These are phyloP conservation scores for Lachancea mirantina DNA, from an alignment of 805 yeast genomes.

Conservation along the genomic window DNA sequence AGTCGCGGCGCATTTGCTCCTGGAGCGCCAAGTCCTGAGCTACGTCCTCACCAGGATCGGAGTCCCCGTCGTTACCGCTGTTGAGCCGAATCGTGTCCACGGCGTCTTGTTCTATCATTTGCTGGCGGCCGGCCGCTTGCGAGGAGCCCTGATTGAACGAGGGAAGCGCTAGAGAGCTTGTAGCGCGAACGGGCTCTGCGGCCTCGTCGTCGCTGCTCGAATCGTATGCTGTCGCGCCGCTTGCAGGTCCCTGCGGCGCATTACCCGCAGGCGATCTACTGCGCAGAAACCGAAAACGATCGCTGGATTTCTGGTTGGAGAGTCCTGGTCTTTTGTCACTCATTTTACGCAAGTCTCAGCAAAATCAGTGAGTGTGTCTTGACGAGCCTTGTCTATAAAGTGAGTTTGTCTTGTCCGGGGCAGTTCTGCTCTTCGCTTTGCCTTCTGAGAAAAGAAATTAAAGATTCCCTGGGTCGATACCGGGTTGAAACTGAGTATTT, in stretches of 20 bases:
- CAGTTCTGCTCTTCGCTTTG: too few species aligned
- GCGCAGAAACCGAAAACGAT: conserved; percentile 7
- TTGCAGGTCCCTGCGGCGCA: conserved; percentile 2
- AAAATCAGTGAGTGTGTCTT: too few species aligned
- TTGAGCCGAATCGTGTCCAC: conserved; percentile 16
- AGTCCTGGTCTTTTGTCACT: conserved; percentile 4
- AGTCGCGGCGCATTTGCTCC: background rate
- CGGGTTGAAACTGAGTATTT: too few species aligned
- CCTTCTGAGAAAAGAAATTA: too few species aligned
- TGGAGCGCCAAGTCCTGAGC: background rate
- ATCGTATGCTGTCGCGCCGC: conserved; percentile 1
- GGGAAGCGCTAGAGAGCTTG: background rate
- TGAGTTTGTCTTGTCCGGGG: too few species aligned
- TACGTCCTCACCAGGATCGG: conserved; percentile 2
- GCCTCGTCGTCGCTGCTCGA: conserved; percentile 2
- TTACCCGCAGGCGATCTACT: conserved; percentile 5
- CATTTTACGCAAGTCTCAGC: too few species aligned
- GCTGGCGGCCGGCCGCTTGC: conserved; percentile 3
- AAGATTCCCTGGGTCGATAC: too few species aligned
- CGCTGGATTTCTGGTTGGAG: conserved; percentile 3
- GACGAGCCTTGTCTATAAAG: too few species aligned
- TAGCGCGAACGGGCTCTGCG: background rate
- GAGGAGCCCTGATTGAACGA: background rate
- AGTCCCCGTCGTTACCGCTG: conserved; percentile 12
- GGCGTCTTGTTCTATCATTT: conserved; percentile 17